Evolutionary conservation across 345 rosid genomes (phyloP).

Genomic region (Gossypium mustelinum): DNA sequence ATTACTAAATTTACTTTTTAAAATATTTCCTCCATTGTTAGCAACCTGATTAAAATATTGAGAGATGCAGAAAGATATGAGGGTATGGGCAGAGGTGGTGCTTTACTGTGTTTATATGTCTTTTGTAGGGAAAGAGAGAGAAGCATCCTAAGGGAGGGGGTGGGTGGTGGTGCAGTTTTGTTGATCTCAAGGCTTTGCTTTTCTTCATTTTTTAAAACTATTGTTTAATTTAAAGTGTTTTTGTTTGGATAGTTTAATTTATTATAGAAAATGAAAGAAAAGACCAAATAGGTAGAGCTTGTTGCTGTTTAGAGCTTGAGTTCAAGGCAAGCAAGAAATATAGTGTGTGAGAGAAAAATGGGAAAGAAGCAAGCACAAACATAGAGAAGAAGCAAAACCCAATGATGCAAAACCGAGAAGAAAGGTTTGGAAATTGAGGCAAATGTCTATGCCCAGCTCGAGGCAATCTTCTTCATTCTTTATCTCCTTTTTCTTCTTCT

Average conservation of each 20-base stretch:
- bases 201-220: slow-evolving; percentile 8
- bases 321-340: slow-evolving; percentile 53
- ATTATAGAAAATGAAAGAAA: neutral
- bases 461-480: slow-evolving; percentile 31
- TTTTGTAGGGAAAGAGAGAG: neutral
- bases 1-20: neutral
- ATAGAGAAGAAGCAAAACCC: slow-evolving; percentile 38
- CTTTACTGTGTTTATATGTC: neutral
- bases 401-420: slow-evolving; percentile 66
- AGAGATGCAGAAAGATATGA: slow-evolving; percentile 12
- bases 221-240: neutral
- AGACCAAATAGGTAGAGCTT: slow-evolving; percentile 4
- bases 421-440: slow-evolving; percentile 66
- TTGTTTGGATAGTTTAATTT: slow-evolving; percentile 17
- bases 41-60: slow-evolving; percentile 18
- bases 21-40: neutral
- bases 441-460: slow-evolving; percentile 62
- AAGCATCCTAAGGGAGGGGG: slow-evolving; percentile 39
- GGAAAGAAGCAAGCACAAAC: slow-evolving; percentile 28
- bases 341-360: slow-evolving; percentile 23
- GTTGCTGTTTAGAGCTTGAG: slow-evolving; percentile 39
- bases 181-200: slow-evolving; percentile 61
- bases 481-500: slow-evolving; percentile 26
- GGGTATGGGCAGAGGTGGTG: slow-evolving; percentile 23
- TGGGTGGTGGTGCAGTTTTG: slow-evolving; percentile 38